Conservation (phyloP, 495 filamentous ascomycete species). For the Annulohypoxylon maeteangense region DNA sequence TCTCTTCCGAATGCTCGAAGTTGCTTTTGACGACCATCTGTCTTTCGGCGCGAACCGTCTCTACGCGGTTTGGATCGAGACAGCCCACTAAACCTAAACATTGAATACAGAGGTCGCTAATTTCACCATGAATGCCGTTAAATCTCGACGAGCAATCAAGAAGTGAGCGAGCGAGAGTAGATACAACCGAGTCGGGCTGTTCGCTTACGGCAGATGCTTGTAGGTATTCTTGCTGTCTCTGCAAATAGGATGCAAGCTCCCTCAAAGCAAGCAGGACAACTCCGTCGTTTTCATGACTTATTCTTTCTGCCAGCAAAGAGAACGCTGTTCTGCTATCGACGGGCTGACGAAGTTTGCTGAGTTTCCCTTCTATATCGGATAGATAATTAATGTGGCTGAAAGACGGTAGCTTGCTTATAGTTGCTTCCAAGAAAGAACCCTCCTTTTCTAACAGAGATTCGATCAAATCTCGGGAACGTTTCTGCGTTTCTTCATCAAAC, state of each 20-base stretch:
- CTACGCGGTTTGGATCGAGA: conserved; percentile 88
- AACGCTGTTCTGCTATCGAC: conserved; percentile 69
- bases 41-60: conserved; percentile 77
- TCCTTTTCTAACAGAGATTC: conserved; percentile 72
- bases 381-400: conserved; percentile 77
- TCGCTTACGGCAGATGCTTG: conserved; percentile 85
- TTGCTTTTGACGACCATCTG: conserved; percentile 87
- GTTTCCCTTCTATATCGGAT: conserved; percentile 67
- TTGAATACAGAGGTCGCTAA: conserved; percentile 76
- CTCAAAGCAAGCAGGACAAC: conserved; percentile 82
- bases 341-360: conserved; percentile 70
- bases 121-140: conserved; percentile 70
- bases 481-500: conserved; percentile 69
- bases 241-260: conserved; percentile 79
- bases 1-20: conserved; percentile 81
- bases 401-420: conserved; percentile 79
- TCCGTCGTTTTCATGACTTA: conserved; percentile 81
- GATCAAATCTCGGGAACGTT: conserved; percentile 69
- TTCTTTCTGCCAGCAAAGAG: conserved; percentile 73
- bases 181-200: conserved; percentile 81
- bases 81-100: conserved; percentile 90
- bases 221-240: conserved; percentile 78
- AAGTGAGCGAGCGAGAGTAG: conserved; percentile 75
- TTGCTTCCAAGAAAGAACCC: conserved; percentile 65
- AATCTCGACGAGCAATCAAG: conserved; percentile 86